Evolutionary conservation across 192 early-diverging fungal genomes (phyloP), one percentile per base, ranked within the genome.

Genomic region (Entrophospora sp.): DNA sequence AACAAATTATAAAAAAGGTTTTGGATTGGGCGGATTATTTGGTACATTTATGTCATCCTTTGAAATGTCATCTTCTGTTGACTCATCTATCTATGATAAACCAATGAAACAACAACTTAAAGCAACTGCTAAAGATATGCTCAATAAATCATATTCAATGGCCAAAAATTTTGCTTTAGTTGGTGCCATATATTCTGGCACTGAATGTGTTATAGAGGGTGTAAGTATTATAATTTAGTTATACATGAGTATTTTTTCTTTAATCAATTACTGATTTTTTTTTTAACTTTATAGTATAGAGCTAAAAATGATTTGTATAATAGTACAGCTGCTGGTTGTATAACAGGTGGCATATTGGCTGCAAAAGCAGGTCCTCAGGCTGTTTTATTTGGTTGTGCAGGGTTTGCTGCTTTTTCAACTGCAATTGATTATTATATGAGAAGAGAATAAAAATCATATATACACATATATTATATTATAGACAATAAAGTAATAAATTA

Each of bases 221-320:
- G 85, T 89, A 75, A 63, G 84, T 77, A 27, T 35, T 32, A 16
- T n/a, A 18, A 25, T 32, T 45, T 38, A 1, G 9, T 18, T 51
- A 36, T 45, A 27, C 0, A 5, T 31, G 1, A 28, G 34, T 31
- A 5, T 16, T 30, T 10, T 16, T 12, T 32, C 22, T 48, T 35
- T 43, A 20, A 4, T 31, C 12, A 55, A 44, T 35, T 52, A 27
- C 2, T 40, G 32, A 25, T 51, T 42, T 30, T 37, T 0, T 46
- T 30, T 67, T 53, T 37, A 14, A 42, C 12, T 24, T 25, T 36
- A 46, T 14, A 43, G 81, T 97, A 95, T 69, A 86, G 96, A 24
- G 96, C 90, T 7, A 94, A 93, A 69, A 92, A 97, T 74, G 96
- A 99, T 69, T 76, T 94, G 22, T 92, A 90, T 73, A 99, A 97